Base-by-base conservation (phyloP, 345 rosid genomes). In the Eucalyptus regnans region DNA sequence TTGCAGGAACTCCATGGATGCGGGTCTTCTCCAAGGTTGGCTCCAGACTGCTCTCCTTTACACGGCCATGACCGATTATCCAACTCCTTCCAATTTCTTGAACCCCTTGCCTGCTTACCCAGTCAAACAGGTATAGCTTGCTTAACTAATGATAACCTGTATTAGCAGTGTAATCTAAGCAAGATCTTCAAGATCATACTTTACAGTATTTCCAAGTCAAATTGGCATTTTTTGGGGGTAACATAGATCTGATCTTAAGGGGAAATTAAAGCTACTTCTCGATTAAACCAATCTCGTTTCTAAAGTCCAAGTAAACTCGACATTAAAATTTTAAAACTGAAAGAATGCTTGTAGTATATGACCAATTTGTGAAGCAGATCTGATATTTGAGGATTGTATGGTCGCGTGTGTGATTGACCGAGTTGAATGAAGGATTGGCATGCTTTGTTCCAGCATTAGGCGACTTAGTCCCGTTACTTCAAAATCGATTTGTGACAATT, bases 1-100 rank as follows among this genome's bases (percentile, higher is more conserved):
- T 87, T 41, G 48, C 89, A 95, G 97, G 88, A 92, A 94, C 81
- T 60, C 87, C 60, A 91, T 89, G 3, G 50, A 86, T 80, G 93
- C 37, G 15, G 89, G 22, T 5, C 22, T 51, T 44, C 87, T 95
- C 2, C 44, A 88, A 46, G 5, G 31, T 58, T 95, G 96, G 95
- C 91, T 95, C 7, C 1, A 1, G 3, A 91, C 91, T 27, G 97
- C 96, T 5, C 92, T 88, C 86, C 33, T 14, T 5, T 93, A 95
- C 90, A 87, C 96, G 27, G 96, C 96, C 51, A 95, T 95, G 97
- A 93, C 96, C 4, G 96, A 95, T 90, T 95, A 95, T 88, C 97
- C 96, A 56, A 92, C 96, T 4, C 93, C 93, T 14, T 92, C 96
- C 3, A 94, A 93, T 90, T 93, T 94, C 86, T 60, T 93, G 22